Evolutionary conservation across 2,329 filamentous ascomycete species (phyloP), one percentile per base, ranked within the genome.

Genomic region (Alternaria sp.): DNA sequence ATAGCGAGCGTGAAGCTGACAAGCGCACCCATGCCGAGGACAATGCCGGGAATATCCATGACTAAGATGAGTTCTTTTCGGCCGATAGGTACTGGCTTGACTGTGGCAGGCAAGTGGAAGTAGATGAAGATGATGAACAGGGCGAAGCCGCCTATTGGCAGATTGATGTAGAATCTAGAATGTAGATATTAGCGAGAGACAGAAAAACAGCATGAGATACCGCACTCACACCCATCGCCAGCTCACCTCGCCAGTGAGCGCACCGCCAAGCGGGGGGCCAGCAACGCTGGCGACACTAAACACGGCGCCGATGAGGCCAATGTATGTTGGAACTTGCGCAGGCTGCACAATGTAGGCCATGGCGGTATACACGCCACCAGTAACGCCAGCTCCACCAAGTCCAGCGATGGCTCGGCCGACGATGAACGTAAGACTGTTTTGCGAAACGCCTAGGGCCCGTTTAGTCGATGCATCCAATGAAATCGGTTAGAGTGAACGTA

Each of bases 91-190:
- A 25, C 33, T 10, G 20, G 7, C 15, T 43, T 44, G 12, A 44
- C 6, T 8, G 44, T 5, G 45, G 21, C 21, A 8, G 53, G 53
- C 7, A 55, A 20, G 10, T 54, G 74, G 80, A 28, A 67, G 72
- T 18, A 75, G 64, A 84, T 66, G 21, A 83, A 63, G 44, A 84
- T 79, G 14, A 77, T 70, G 2, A 76, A 65, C 20, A 75, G 75
- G 5, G 80, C 73, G 2, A 82, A 21, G 11, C 76, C 83, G 28
- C 83, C 83, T 47, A 85, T 79, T 0, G 83, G 83, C 2, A 85
- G 74, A 62, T 84, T 85, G 71, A 84, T 82, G 66, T 81, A 82
- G 65, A 82, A 81, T 66, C 64, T 66, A 45, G 21, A 45, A 11
- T 55, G 44, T 55, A 7, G 30, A 15, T 14, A 7, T 65, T 63